Percentiles rank a stretch among this genome's conserved stretches.
Conservation (phyloP, 2,329 filamentous ascomycete species). For the Rhynchosporium agropyri region DNA sequence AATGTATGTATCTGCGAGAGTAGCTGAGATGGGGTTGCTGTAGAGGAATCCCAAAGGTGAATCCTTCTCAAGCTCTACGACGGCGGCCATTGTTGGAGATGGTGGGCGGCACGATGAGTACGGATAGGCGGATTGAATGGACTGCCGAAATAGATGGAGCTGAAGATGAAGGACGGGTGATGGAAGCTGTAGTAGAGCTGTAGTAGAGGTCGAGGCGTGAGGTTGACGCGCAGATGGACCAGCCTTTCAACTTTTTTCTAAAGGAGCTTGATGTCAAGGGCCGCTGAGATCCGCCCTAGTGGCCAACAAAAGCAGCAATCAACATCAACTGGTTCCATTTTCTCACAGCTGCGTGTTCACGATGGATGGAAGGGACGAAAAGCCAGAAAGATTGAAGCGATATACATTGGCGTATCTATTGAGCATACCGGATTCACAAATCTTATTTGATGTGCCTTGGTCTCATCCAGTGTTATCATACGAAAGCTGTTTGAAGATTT, state of each 20-base stretch:
- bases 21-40: slow-evolving; percentile 71
- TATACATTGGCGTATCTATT: no score
- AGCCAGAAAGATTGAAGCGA: no score
- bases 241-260: slow-evolving; percentile 26
- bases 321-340: background rate
- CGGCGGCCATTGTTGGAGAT: slow-evolving; percentile 38
- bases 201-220: background rate
- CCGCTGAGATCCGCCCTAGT: background rate
- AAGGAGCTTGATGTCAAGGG: slow-evolving; percentile 16
- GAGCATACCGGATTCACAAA: no score
- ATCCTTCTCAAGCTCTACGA: slow-evolving; percentile 42
- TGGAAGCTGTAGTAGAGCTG: slow-evolving; percentile 18
- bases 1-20: slow-evolving; percentile 75
- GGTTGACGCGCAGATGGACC: slow-evolving; percentile 25
- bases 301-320: background rate
- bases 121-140: slow-evolving; percentile 1
- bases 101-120: slow-evolving; percentile 11
- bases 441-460: no score
- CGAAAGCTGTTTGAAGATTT: no score
- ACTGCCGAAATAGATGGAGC: slow-evolving; percentile 8
- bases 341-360: no score
- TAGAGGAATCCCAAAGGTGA: slow-evolving; percentile 67
- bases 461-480: no score
- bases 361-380: no score
- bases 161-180: slow-evolving; percentile 5